Base-by-base conservation (phyloP, 345 rosid genomes). In the Arabidopsis suecica region DNA sequence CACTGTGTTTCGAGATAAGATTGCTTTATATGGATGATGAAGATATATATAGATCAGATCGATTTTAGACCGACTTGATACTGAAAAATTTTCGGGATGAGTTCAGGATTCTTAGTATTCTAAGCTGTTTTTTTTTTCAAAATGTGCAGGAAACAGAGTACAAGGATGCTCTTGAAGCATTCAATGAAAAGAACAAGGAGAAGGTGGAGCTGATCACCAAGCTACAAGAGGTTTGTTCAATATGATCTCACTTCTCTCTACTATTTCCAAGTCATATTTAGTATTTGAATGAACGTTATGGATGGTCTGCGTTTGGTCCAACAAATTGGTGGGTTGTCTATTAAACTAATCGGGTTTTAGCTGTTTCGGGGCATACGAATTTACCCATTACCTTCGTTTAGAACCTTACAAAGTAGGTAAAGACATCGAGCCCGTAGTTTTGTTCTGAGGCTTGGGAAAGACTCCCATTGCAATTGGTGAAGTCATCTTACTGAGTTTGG, bases 161-260 rank as follows among this genome's bases (percentile, higher is more conserved):
- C 82, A 90, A 88, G 84, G 93, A 90, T 14, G 89, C 93, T 45
- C 89, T 88, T 28, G 93, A 86, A 38, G 89, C 91, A 41, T 90
- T 87, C 68, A 88, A 86, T 47, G 96, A 88, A 22, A 90, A 90
- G 91, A 90, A 88, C 87, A 90, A 82, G 85, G 96, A 90, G 58
- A 90, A 90, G 76, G 96, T 87, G 57, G 90, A 90, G 84, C 87
- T 90, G 61, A 86, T 90, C 79, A 90, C 93, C 83, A 88, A 88
- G 80, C 79, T 90, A 55, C 89, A 87, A 83, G 93, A 90, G 93
- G 93, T 90, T 73, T 51, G 74, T 67, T 71, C 62, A 20, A 44
- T 69, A 16, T 61, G 7, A 11, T 75, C 56, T 61, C 68, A 20
- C 48, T 59, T 67, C 68, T 49, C 47, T 11, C 41, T 57, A 59